phyloP scores from a whole-genome alignment of 805 yeast species.

The Komagataella ulmi region DNA sequence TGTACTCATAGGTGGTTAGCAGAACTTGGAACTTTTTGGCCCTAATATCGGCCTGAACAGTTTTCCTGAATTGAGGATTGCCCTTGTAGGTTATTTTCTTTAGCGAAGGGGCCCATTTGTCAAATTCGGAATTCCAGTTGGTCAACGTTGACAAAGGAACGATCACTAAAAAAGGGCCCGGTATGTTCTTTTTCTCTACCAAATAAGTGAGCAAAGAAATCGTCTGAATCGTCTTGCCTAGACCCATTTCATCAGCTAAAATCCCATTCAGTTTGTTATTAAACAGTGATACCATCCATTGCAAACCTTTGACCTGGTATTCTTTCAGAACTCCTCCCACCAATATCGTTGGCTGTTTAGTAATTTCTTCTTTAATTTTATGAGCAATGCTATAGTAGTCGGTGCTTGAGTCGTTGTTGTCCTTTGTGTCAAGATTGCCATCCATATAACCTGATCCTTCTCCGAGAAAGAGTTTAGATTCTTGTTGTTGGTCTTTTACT shows the following conservation, averaged over 20 bases:
- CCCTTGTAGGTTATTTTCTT: slow-evolving; percentile 69
- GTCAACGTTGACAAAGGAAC: slow-evolving; percentile 79
- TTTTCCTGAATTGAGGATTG: slow-evolving; percentile 57
- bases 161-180: slow-evolving; percentile 64
- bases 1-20: slow-evolving; percentile 72
- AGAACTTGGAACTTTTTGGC: slow-evolving; percentile 63
- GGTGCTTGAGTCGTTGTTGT: slow-evolving; percentile 48
- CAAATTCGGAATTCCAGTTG: slow-evolving; percentile 78
- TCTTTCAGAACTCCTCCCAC: slow-evolving; percentile 75
- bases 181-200: slow-evolving; percentile 49
- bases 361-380: slow-evolving; percentile 51
- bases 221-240: slow-evolving; percentile 64
- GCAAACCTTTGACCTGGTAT: slow-evolving; percentile 53
- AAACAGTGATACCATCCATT: slow-evolving; percentile 55
- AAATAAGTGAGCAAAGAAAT: slow-evolving; percentile 63
- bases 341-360: slow-evolving; percentile 52
- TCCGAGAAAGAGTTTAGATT: slow-evolving; percentile 18
- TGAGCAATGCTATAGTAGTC: slow-evolving; percentile 82
- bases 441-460: slow-evolving; percentile 1
- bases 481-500: slow-evolving; percentile 63
- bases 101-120: slow-evolving; percentile 78
- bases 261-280: slow-evolving; percentile 52
- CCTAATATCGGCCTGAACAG: slow-evolving; percentile 49
- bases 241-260: slow-evolving; percentile 57
- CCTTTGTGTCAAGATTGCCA: slow-evolving; percentile 19